These are phyloP conservation scores for Botrytis fragariae DNA, from an alignment of 2,329 filamentous ascomycete species.

Conservation along the genomic window DNA sequence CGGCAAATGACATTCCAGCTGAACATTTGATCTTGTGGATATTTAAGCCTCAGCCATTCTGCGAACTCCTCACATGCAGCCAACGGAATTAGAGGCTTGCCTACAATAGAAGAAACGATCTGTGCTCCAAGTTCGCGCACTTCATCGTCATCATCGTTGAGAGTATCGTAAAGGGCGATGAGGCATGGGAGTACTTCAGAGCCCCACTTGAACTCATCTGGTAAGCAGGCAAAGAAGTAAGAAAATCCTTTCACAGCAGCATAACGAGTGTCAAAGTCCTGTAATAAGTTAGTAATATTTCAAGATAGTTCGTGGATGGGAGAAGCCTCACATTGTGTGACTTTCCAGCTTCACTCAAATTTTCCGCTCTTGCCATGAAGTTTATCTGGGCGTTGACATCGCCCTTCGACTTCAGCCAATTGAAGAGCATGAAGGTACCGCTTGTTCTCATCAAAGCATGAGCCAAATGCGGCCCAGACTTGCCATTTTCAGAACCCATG, in stretches of 20 bases:
- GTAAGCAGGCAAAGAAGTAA: slow-evolving; percentile 43
- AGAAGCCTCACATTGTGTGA: slow-evolving; percentile 47
- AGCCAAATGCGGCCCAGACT: slow-evolving; percentile 40
- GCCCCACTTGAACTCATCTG: slow-evolving; percentile 16
- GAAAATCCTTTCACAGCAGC: slow-evolving; percentile 58
- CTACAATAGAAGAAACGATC: slow-evolving; percentile 42
- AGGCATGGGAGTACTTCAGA: slow-evolving; percentile 51
- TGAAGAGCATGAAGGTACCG: slow-evolving; percentile 37
- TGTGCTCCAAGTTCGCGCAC: slow-evolving; percentile 57
- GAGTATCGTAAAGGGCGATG: slow-evolving; percentile 67
- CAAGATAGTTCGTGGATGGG: neutral
- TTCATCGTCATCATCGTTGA: slow-evolving; percentile 92
- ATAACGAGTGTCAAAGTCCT: slow-evolving; percentile 65
- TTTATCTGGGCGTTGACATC: slow-evolving; percentile 28
- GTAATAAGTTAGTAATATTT: slow-evolving; percentile 13
- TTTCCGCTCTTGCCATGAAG: slow-evolving; percentile 46
- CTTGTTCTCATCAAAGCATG: slow-evolving; percentile 50
- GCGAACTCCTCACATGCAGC: slow-evolving; percentile 24
- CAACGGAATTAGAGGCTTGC: slow-evolving; percentile 43
- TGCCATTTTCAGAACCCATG: neutral
- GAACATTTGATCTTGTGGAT: slow-evolving; percentile 16
- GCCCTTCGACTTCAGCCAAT: slow-evolving; percentile 7
- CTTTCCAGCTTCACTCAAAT: slow-evolving; percentile 49
- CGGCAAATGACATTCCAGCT: slow-evolving; percentile 24
- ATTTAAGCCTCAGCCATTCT: slow-evolving; percentile 21